Evolutionary conservation across 2,329 filamentous ascomycete genomes (phyloP), one percentile per base, ranked within the genome.

Genomic region (Alternaria triticimaculans): DNA sequence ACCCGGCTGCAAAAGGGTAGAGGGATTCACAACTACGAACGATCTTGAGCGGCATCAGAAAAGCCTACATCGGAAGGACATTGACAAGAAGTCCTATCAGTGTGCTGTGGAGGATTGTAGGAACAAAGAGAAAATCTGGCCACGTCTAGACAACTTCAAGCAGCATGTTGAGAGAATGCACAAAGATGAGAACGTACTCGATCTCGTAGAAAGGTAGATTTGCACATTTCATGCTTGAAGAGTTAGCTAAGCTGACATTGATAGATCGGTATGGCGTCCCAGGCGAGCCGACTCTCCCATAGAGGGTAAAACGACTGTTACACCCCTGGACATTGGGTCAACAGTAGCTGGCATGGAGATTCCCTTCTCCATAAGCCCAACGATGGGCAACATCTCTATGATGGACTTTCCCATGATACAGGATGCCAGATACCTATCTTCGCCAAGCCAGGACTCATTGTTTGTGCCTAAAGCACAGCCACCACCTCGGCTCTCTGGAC

Each of bases 111-210:
- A 80, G 7, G 72, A 81, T 21, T 93, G 91, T 72, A 83, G 81
- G 23, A 86, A 83, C 23, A 89, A 84, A 65, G 82, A 82, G 2
- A 97, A 96, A 76, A 81, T 85, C 37, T 97, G 92, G 92, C 90
- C 91, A 1, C 87, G 94, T 21, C 84, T 90, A 55, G 94, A 97
- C 78, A 97, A 97, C 74, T 97, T 97, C 78, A 90, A 90, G 64
- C 88, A 90, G 37, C 94, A 97, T 75, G 84, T 97, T 49, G 84
- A 82, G 54, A 87, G 90, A 11, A 88, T 92, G 72, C 94, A 97
- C 76, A 65, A 74, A 1, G 75, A 84, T 5, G 80, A 84, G 44
- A 76, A 85, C 60, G 68, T 79, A 0, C 74, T 82, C 0, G 74
- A 80, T 2, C 75, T 88, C 7, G 80, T 88, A 54, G 78, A 78